Base-by-base conservation (phyloP, 1,284 basidiomycete genomes). In the Leucoagaricus sp. region DNA sequence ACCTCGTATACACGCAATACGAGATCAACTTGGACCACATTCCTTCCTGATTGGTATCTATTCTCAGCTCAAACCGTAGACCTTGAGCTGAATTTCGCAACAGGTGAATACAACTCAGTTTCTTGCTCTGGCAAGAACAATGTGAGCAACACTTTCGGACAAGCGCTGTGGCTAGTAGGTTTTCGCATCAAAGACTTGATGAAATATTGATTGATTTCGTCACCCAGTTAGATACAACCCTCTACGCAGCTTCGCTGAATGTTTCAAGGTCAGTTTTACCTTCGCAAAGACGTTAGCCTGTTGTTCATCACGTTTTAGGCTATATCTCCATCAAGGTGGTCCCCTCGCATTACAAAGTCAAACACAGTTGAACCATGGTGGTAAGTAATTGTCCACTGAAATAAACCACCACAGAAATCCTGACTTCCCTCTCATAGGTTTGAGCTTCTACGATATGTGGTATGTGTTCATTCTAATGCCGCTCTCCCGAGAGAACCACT, bases 51-150 rank as follows among this genome's bases (percentile, higher is more conserved):
- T 81, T 54, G 79, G 79, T 79, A 57, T 38, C 61, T 60, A 15
- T 34, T 5, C 4, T 5, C 26, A 5, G 15, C 12, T 34, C 38
- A 10, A 4, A 23, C 13, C n/a, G 9, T 21, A 5, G 57, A 26
- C 21, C n/a, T n/a, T 38, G 31, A 47, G 31, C 38, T 53, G 15
- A 42, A 56, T 2, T 47, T 29, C 29, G 23, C 31, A 13, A 4
- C 23, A 79, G 80, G 80, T 5, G 79, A 82, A 66, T 81, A 78
- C 61, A 82, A 79, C 56, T 81, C 79, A 0, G 78, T 82, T 8
- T 80, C 79, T 7, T 82, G 79, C 57, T 76, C 76, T 12, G 80
- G 80, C 4, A 74, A 68, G 49, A 69, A 75, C 55, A 73, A 72
- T 42, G 78, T 81, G 26, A 79, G 75, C 63, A 77, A 81, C 58